Conservation (phyloP, 2,329 filamentous ascomycete genomes). For the Macrophomina phaseolina region DNA sequence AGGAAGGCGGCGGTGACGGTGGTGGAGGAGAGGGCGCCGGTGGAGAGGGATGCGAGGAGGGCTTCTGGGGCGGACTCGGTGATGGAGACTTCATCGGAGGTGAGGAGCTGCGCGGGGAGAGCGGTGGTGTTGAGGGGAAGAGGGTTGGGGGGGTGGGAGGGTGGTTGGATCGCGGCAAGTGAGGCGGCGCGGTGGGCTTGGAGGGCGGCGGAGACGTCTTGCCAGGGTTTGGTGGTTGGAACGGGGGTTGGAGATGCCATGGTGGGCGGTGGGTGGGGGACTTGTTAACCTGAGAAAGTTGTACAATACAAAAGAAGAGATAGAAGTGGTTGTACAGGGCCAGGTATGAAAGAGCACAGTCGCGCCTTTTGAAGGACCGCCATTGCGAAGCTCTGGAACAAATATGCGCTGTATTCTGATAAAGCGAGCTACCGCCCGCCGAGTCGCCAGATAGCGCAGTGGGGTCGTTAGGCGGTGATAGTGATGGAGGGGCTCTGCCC, state of each 20-base stretch:
- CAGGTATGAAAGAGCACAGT: background rate
- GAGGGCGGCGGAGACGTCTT: slow-evolving; percentile 53
- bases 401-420: background rate
- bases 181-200: slow-evolving; percentile 55
- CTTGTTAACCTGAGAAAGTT: background rate
- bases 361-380: background rate
- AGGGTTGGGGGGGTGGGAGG: slow-evolving; percentile 44
- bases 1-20: slow-evolving; percentile 61
- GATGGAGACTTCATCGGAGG: slow-evolving; percentile 39
- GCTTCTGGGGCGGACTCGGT: slow-evolving; percentile 45
- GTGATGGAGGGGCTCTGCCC: background rate
- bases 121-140: slow-evolving; percentile 53
- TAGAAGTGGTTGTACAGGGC: background rate
- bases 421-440: background rate
- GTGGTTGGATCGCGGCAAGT: slow-evolving; percentile 49
- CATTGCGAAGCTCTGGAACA: background rate
- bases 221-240: slow-evolving; percentile 43
- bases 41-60: slow-evolving; percentile 38
- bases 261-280: background rate
- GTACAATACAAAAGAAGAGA: background rate
- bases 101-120: slow-evolving; percentile 51
- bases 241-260: slow-evolving; percentile 7
- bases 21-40: slow-evolving; percentile 35
- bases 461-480: slow-evolving; percentile 9
- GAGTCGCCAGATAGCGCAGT: background rate